Evolutionary conservation across 176 grass and related monocot species (phyloP), one percentile per base, ranked within the genome.

Genomic region (Puya raimondii): DNA sequence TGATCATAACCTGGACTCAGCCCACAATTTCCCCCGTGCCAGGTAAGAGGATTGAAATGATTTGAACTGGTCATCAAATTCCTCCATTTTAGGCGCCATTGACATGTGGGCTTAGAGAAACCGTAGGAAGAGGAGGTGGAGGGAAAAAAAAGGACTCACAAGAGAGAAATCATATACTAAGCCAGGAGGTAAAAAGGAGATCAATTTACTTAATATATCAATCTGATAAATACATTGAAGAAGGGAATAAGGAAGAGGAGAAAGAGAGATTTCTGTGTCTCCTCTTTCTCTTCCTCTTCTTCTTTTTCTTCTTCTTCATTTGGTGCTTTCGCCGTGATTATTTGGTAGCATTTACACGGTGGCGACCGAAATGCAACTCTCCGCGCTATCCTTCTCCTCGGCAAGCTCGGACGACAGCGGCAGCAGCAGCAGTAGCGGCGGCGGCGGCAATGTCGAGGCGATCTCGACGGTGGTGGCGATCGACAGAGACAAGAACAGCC

Each of bases 401-500:
- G 53, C 78, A 2, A 56, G 69, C 11, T 64, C 51, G 7, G 65
- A 49, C 14, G 82, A 88, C 21, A 25, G 63, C 0, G 76, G 86
- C 47, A 8, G 33, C 33, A 42, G 33, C 33, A 42, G 33, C 33
- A 42, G 33, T 42, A 42, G 33, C 33, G 33, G 25, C 25, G 25
- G 33, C 33, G 42, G 63, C 0, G 79, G 86, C 47, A 10, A 13
- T 5, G 33, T 74, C 3, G 70, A 74, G 65, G 76, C 75, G 8
- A 71, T 64, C 48, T 51, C 70, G 18, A 91, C 69, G 27, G 73
- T 87, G 1, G 85, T 91, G 52, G 91, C 85, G 2, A 80, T 96
- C 0, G 91, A 96, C 48, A 63, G 72, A 71, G 87, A 96, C 68
- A 96, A 96, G 76, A 91, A 91, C 79, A 96, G 87, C 79, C 87